Evolutionary conservation across 1,139 yeast species (phyloP).

Genomic region (Taiozyma onychis): DNA sequence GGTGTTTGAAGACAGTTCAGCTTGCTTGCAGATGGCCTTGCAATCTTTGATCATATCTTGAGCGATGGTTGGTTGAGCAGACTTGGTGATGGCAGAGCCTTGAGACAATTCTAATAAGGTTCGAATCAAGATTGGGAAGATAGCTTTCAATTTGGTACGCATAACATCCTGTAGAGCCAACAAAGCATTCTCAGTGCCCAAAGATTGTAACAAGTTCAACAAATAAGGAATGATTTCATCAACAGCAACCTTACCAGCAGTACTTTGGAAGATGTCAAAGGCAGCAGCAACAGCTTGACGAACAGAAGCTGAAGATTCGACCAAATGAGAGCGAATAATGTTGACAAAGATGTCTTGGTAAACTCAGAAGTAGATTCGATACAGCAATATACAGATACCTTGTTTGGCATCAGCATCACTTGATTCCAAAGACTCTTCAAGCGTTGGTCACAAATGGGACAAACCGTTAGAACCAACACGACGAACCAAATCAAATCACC

Average conservation of each 20-base stretch:
- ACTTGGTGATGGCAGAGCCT: slow-evolving; percentile 80
- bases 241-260: slow-evolving; percentile 78
- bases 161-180: slow-evolving; percentile 88
- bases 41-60: slow-evolving; percentile 84
- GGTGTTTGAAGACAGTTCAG: slow-evolving; percentile 48
- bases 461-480: slow-evolving; percentile 91
- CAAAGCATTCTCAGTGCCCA: slow-evolving; percentile 73
- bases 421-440: slow-evolving; percentile 57
- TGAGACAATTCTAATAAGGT: slow-evolving; percentile 83
- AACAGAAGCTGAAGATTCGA: slow-evolving; percentile 67
- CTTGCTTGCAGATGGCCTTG: slow-evolving; percentile 71
- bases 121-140: slow-evolving; percentile 92
- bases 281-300: slow-evolving; percentile 91
- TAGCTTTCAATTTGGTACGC: slow-evolving; percentile 84
- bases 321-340: slow-evolving; percentile 73
- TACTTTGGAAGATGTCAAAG: slow-evolving; percentile 78
- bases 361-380: slow-evolving; percentile 68
- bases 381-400: slow-evolving; percentile 96
- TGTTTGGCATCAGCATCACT: slow-evolving; percentile 81
- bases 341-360: slow-evolving; percentile 63
- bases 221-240: slow-evolving; percentile 87
- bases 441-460: slow-evolving; percentile 77
- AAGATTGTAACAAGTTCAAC: slow-evolving; percentile 60
- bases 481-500: slow-evolving; percentile 79
- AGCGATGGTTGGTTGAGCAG: slow-evolving; percentile 60